Conservation (phyloP, 2,329 filamentous ascomycete species). For the Aspergillus sp. region DNA sequence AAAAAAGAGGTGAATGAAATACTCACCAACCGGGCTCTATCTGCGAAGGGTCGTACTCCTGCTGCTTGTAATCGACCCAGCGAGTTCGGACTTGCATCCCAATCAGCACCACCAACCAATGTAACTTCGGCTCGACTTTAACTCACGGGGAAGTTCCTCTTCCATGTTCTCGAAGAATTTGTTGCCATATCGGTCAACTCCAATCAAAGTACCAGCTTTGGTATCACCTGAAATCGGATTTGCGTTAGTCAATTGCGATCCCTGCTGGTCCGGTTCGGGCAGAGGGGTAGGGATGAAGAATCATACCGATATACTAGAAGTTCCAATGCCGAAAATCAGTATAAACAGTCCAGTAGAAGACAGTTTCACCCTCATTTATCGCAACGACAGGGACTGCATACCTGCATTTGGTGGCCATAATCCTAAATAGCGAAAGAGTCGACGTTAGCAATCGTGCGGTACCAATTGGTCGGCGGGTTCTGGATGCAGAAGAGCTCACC, state of each 20-base stretch:
- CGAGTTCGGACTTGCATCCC: slow-evolving; percentile 72
- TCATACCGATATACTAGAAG: slow-evolving; percentile 45
- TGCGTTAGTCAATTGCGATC: slow-evolving; percentile 21
- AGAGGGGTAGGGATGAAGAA: neutral
- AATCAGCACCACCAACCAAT: slow-evolving; percentile 17
- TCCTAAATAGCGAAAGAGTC: slow-evolving; percentile 57
- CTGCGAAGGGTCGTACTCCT: slow-evolving; percentile 64
- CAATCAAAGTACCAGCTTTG: slow-evolving; percentile 85
- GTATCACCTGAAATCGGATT: slow-evolving; percentile 72
- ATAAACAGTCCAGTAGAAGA: neutral
- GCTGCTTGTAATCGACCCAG: slow-evolving; percentile 95
- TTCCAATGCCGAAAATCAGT: slow-evolving; percentile 21
- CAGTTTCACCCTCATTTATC: slow-evolving; percentile 1
- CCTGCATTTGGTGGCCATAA: slow-evolving; percentile 91
- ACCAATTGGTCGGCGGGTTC: slow-evolving; percentile 11
- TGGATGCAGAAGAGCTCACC: slow-evolving; percentile 49
- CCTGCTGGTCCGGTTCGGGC: neutral
- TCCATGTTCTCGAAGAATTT: slow-evolving; percentile 92
- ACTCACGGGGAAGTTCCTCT: slow-evolving; percentile 85
- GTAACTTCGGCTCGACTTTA: neutral
- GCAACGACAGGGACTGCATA: slow-evolving; percentile 34
- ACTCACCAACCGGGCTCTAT: slow-evolving; percentile 84
- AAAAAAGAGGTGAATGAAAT: neutral
- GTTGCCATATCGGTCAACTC: slow-evolving; percentile 87
- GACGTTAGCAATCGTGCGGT: slow-evolving; percentile 36